phyloP scores from a whole-genome alignment of 352 stramenopile genomes.

The Phytophthora pini region DNA sequence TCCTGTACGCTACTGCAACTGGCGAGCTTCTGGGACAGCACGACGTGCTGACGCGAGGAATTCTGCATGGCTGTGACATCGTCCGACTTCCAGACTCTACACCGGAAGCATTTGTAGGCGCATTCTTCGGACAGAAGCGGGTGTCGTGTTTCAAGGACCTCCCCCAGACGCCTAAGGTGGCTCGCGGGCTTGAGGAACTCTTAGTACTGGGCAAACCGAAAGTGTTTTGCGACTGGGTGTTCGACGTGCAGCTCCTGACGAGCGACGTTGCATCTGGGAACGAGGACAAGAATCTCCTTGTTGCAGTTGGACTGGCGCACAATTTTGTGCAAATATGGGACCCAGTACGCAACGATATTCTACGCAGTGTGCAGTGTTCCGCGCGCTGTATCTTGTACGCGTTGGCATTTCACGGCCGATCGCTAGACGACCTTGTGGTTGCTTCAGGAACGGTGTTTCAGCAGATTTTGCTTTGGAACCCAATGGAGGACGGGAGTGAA shows the following conservation, averaged over 20 bases:
- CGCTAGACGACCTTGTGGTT: constrained; percentile 62
- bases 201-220: constrained; percentile 53
- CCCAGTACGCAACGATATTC: constrained; percentile 40
- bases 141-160: constrained; percentile 62
- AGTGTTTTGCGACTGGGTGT: constrained; percentile 86
- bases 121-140: constrained; percentile 87
- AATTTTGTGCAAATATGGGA: constrained; percentile 89
- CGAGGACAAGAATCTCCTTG: constrained; percentile 31
- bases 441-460: constrained; percentile 89
- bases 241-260: constrained; percentile 76
- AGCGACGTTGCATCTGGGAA: constrained; percentile 20
- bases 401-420: constrained; percentile 78
- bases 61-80: constrained; percentile 77
- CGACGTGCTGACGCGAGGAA: constrained; percentile 62
- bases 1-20: constrained; percentile 62
- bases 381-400: constrained; percentile 88
- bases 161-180: constrained; percentile 43
- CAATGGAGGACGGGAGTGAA: constrained; percentile 29
- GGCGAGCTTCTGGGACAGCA: constrained; percentile 56
- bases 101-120: constrained; percentile 33
- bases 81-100: constrained; percentile 12
- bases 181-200: constrained; percentile 26
- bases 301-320: constrained; percentile 81
- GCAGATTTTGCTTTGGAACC: constrained; percentile 85
- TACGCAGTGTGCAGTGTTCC: constrained; percentile 70